These are phyloP conservation scores for Neonectria magnoliae DNA, from an alignment of 2,329 filamentous ascomycete species.

Conservation along the genomic window DNA sequence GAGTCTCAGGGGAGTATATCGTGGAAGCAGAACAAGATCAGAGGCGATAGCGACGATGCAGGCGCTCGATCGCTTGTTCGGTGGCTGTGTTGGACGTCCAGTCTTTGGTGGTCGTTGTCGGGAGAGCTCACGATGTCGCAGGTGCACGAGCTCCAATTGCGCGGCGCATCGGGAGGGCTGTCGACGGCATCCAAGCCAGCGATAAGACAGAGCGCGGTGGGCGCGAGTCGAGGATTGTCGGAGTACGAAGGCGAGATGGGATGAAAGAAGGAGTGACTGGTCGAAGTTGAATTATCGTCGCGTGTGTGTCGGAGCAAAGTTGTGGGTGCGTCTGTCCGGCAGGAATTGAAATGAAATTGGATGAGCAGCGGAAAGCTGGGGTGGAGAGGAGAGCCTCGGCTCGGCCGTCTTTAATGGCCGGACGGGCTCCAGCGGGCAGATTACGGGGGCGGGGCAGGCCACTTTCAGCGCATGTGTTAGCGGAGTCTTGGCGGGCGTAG, in stretches of 20 bases:
- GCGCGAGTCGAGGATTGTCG: background rate
- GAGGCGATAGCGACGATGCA: background rate
- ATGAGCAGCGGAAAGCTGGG: background rate
- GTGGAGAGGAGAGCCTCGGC: background rate
- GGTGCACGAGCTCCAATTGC: constrained; percentile 38
- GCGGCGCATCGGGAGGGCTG: constrained; percentile 38
- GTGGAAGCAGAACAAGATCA: background rate
- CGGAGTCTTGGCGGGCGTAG: background rate
- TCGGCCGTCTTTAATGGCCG: constrained; percentile 1
- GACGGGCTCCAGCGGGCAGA: background rate
- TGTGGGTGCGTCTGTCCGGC: background rate
- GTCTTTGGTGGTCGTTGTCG: background rate
- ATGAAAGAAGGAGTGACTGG: background rate
- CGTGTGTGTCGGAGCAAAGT: background rate
- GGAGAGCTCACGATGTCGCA: constrained; percentile 29
- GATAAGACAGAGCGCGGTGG: constrained; percentile 3
- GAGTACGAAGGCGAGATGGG: background rate
- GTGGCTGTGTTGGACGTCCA: constrained; percentile 6
- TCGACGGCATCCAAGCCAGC: constrained; percentile 38
- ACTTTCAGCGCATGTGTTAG: constrained; percentile 6
- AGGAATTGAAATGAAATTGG: background rate
- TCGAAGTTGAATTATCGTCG: background rate
- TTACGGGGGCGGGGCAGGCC: background rate
- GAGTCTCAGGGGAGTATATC: background rate
- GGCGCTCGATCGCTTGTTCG: background rate